Conservation (phyloP, 257 asterid species). For the Dorcoceras hygrometricum region DNA sequence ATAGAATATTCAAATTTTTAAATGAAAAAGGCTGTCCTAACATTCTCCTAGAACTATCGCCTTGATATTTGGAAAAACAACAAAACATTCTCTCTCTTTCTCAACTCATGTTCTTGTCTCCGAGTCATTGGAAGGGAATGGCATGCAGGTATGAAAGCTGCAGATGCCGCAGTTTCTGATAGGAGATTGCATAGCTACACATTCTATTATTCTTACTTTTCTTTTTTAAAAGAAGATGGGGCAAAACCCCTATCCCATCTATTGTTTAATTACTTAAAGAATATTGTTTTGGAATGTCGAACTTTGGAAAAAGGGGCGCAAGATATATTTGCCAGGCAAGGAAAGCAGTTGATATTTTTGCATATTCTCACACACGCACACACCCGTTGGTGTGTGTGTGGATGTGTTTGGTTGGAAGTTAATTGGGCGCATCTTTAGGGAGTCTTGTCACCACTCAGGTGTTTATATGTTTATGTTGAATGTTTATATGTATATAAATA, state of each 20-base stretch:
- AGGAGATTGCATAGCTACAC: no score
- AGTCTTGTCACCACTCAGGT: constrained; percentile 29
- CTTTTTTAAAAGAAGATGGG: no score
- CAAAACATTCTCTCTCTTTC: constrained; percentile 43
- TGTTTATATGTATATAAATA: neutral
- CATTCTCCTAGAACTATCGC: constrained; percentile 43
- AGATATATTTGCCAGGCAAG: constrained; percentile 8
- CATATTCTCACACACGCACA: constrained; percentile 4
- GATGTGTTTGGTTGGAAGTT: constrained; percentile 24
- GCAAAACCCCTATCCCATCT: no score
- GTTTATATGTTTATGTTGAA: constrained; percentile 8
- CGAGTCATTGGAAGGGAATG: constrained; percentile 41
- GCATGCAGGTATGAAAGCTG: constrained; percentile 48
- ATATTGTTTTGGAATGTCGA: constrained; percentile 26
- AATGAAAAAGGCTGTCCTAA: constrained; percentile 26
- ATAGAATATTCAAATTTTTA: constrained; percentile 13
- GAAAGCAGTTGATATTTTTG: constrained; percentile 14
- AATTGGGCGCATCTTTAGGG: constrained; percentile 29
- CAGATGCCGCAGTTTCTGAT: constrained; percentile 27
- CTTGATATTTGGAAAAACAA: constrained; percentile 33
- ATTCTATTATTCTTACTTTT: no score
- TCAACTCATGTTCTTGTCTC: constrained; percentile 39
- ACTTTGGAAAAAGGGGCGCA: constrained; percentile 22
- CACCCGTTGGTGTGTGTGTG: constrained; percentile 4
- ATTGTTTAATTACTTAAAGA: no score